Base-by-base conservation (phyloP, 352 stramenopile species). In the Paralagenidium karlingii region DNA sequence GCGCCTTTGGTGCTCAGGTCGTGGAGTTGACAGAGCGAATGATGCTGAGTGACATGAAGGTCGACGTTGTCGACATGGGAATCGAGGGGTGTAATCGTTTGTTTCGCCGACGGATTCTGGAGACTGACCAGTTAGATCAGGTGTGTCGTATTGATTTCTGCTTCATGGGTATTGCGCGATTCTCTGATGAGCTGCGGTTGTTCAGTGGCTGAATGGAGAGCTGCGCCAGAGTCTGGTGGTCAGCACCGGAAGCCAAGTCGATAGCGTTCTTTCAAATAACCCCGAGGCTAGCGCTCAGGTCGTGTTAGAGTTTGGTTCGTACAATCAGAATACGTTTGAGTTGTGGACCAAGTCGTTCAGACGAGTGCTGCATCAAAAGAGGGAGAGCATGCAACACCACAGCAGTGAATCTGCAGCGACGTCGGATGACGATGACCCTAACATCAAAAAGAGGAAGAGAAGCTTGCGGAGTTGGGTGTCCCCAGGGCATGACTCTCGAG, bases 331-430 rank as follows among this genome's bases (percentile, higher is more conserved):
- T 48, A 87, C 74, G 15, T 91, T 91, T 30, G 77, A 91, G 51
- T 51, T 91, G 20, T 91, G 77, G 77, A 80, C 71, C 18, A 91
- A 91, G 43, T 70, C 68, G 6, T 75, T 91, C 55, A 68, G 74
- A 9, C 65, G 74, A 9, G 67, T 83, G 10, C 47, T 91, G 8
- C 60, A 67, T 5, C 36, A 47, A 9, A 82, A 84, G 50, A 58
- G 69, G 26, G 55, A 80, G 38, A 34, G n/a, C n/a, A n/a, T n/a
- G n/a, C n/a, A n/a, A n/a, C n/a, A n/a, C n/a, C n/a, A n/a, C 7
- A 11, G 16, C 8, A 27, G n/a, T n/a, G n/a, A n/a, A n/a, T n/a
- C n/a, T n/a, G 22, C 8, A 22, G 3, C 22, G 19, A 22, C 21
- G 24, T 8, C 19, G 11, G 41, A 28, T 1, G 36, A 46, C 18